These are phyloP conservation scores for Fusarium bulbicola DNA, from an alignment of 2,329 filamentous ascomycete species.

Conservation along the genomic window DNA sequence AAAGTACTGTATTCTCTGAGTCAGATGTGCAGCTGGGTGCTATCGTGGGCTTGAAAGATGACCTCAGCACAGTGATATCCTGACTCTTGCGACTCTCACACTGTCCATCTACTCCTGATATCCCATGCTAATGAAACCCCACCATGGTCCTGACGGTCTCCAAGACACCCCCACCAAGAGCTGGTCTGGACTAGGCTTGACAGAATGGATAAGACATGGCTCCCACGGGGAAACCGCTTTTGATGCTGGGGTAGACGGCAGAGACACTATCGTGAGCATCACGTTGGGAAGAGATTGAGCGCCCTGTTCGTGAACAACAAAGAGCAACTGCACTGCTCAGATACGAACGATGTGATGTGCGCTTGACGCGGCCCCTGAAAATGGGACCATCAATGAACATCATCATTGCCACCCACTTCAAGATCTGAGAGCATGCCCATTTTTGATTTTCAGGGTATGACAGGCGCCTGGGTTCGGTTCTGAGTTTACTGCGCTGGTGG, in stretches of 20 bases:
- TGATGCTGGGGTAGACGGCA: constrained; percentile 1
- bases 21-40: neutral
- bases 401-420: constrained; percentile 23
- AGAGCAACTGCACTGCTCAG: neutral
- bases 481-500: neutral
- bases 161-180: constrained; percentile 35
- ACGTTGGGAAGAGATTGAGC: neutral
- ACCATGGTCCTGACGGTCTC: constrained; percentile 15
- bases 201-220: constrained; percentile 30
- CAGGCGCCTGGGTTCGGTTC: neutral
- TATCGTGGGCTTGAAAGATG: neutral
- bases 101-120: constrained; percentile 8
- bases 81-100: neutral
- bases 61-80: constrained; percentile 1
- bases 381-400: constrained; percentile 27
- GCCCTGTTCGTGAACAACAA: neutral
- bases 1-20: constrained; percentile 35
- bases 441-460: constrained; percentile 28
- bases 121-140: constrained; percentile 31
- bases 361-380: constrained; percentile 7
- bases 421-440: constrained; percentile 5
- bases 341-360: neutral
- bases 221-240: constrained; percentile 24
- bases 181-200: constrained; percentile 17
- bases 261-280: constrained; percentile 24